These are phyloP conservation scores for Hymenoscyphus salicellus DNA, from an alignment of 2,329 filamentous ascomycete species.

Conservation along the genomic window DNA sequence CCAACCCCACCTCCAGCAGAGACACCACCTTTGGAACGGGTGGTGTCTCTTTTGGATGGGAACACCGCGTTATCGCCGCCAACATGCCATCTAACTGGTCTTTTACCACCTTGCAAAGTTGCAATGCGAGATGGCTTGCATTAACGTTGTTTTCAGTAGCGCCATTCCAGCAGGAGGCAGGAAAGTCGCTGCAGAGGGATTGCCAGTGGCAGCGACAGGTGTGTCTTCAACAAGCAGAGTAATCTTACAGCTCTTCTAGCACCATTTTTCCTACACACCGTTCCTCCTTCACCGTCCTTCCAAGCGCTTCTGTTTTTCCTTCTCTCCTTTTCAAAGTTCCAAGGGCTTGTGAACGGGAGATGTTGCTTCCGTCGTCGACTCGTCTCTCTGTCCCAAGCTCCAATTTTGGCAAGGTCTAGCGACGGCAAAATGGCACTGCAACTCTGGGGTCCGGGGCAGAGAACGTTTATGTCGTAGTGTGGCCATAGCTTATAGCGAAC, in stretches of 20 bases:
- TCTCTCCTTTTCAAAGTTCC: neutral
- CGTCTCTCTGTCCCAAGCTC: neutral
- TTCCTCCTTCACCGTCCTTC: neutral
- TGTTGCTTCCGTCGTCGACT: constrained; percentile 7
- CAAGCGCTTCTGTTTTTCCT: neutral
- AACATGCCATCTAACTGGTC: neutral
- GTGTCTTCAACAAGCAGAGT: neutral
- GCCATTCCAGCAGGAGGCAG: neutral
- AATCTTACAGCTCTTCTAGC: neutral
- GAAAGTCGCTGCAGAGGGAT: neutral
- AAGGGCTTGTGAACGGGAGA: constrained; percentile 5
- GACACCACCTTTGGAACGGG: neutral
- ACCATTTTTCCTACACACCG: neutral
- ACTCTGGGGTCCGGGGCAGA: neutral
- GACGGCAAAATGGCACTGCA: constrained; percentile 12
- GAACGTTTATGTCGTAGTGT: neutral
- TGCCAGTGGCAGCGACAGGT: neutral
- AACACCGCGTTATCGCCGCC: constrained; percentile 13
- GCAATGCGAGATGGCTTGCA: constrained; percentile 3
- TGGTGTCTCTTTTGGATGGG: neutral
- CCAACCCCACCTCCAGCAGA: neutral
- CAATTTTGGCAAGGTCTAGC: constrained; percentile 7
- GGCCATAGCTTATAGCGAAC: neutral
- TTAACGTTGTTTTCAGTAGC: constrained; percentile 3
- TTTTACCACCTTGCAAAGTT: neutral